Conservation (phyloP, 2,329 filamentous ascomycete species). For the Colletotrichum sp. region DNA sequence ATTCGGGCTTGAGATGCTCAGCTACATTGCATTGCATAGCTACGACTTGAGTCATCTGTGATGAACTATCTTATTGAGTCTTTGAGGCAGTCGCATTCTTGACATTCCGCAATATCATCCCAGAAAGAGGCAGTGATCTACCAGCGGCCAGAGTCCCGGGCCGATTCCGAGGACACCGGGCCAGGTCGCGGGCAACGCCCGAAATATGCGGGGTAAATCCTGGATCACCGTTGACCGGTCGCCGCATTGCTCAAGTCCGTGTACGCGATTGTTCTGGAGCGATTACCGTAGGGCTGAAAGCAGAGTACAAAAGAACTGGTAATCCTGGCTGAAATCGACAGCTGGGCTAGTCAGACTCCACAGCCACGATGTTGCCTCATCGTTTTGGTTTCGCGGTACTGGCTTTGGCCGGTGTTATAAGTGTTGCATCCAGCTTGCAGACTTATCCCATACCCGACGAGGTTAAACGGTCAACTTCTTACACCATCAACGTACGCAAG, state of each 20-base stretch:
- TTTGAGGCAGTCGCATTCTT: not conserved
- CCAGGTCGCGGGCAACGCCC: not conserved
- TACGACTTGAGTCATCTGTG: not conserved
- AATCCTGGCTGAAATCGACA: not conserved
- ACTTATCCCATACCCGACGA: not conserved
- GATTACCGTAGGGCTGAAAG: rapidly evolving
- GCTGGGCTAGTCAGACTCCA: not conserved
- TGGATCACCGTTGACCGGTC: not conserved
- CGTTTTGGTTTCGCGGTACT: not conserved
- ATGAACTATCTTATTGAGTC: not conserved
- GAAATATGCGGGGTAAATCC: not conserved
- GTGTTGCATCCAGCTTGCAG: not conserved
- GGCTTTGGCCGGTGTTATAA: not conserved
- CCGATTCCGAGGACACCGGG: not conserved
- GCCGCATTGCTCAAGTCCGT: not conserved
- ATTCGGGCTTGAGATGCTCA: not conserved
- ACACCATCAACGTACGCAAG: not conserved
- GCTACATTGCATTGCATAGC: not conserved
- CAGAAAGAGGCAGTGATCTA: not conserved
- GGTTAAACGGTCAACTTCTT: not conserved
- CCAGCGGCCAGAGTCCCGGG: not conserved
- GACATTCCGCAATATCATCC: not conserved
- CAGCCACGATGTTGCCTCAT: not conserved
- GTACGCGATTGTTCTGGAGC: not conserved
- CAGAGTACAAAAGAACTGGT: not conserved